Conservation (phyloP, 2,329 filamentous ascomycete species). For the Pseudomassariella vexata region DNA sequence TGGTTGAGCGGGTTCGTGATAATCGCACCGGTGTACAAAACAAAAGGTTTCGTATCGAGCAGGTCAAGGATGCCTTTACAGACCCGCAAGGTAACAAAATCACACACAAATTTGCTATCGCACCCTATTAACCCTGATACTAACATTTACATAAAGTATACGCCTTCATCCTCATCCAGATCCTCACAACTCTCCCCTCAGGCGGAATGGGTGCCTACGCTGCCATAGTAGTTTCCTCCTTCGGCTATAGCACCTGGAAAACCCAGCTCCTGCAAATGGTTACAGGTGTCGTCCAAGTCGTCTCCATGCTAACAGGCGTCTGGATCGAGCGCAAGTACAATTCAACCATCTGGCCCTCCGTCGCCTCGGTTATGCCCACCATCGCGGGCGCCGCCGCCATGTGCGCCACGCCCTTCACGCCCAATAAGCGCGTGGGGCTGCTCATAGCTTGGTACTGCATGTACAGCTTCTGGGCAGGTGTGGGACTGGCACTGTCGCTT, state of each 20-base stretch:
- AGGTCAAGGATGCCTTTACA: constrained; percentile 43
- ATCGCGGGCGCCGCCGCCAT: constrained; percentile 52
- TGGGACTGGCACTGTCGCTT: constrained; percentile 45
- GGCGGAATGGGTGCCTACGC: constrained; percentile 31
- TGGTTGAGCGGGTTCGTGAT: constrained; percentile 53
- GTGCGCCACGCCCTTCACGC: constrained; percentile 46
- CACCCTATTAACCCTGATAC: not conserved
- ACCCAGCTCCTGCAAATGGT: constrained; percentile 32
- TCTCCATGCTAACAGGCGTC: constrained; percentile 19
- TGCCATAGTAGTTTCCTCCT: constrained; percentile 29
- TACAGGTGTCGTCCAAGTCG: constrained; percentile 29
- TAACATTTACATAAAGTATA: not conserved
- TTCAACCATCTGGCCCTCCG: not conserved
- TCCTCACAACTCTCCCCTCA: constrained; percentile 19
- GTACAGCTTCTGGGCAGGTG: constrained; percentile 53
- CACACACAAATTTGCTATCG: too few species aligned
- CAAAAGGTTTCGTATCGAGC: constrained; percentile 37
- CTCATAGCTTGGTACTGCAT: constrained; percentile 54
- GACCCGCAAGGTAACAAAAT: constrained; percentile 53
- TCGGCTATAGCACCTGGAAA: constrained; percentile 29
- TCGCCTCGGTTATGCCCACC: constrained; percentile 17
- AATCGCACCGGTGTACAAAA: constrained; percentile 60
- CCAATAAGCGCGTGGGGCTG: constrained; percentile 43
- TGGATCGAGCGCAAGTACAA: constrained; percentile 3
- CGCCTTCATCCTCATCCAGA: constrained; percentile 10